Percentiles rank a stretch among this genome's conserved stretches.
Evolutionary conservation across 306 rosid species (phyloP).

Genomic region (Prunus kanzakura): DNA sequence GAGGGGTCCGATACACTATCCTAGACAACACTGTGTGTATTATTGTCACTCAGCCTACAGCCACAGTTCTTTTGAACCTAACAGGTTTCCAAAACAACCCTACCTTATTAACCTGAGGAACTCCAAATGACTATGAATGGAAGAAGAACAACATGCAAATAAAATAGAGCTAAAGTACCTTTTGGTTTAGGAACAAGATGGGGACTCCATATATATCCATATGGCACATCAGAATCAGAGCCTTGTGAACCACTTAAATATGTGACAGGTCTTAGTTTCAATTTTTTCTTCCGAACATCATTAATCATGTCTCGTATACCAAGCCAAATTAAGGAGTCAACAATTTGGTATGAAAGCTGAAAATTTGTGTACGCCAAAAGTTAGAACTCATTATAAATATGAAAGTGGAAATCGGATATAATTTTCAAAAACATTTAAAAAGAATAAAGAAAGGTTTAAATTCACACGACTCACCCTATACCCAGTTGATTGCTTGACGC

Average conservation of each 20-base stretch:
- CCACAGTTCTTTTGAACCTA: background rate
- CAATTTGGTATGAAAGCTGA: constrained; percentile 98
- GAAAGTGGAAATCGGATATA: background rate
- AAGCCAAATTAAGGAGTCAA: constrained; percentile 95
- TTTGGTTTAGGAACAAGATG: constrained; percentile 99
- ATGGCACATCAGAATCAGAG: constrained; percentile 80
- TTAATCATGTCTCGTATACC: constrained; percentile 98
- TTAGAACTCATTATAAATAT: constrained; percentile 12
- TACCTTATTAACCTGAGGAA: constrained; percentile 1
- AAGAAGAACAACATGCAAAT: constrained; percentile 12
- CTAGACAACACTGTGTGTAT: background rate
- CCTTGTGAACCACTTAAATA: constrained; percentile 99
- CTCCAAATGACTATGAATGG: constrained; percentile 1
- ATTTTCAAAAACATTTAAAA: background rate
- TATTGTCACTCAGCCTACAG: background rate
- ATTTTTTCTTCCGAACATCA: constrained; percentile 85
- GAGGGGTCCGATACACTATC: background rate
- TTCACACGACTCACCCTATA: constrained; percentile 62
- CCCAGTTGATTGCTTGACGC: constrained; percentile 94
- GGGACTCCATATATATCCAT: constrained; percentile 99
- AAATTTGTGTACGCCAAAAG: constrained; percentile 10
- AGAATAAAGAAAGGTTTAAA: constrained; percentile 8
- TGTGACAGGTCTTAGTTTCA: constrained; percentile 94
- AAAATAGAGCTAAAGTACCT: constrained; percentile 50
- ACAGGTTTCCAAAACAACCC: background rate